A percentile compares a stretch with the other conserved stretches of the same genome.
Conservation (phyloP, 495 filamentous ascomycete genomes). For the Jackrogersella minutella region DNA sequence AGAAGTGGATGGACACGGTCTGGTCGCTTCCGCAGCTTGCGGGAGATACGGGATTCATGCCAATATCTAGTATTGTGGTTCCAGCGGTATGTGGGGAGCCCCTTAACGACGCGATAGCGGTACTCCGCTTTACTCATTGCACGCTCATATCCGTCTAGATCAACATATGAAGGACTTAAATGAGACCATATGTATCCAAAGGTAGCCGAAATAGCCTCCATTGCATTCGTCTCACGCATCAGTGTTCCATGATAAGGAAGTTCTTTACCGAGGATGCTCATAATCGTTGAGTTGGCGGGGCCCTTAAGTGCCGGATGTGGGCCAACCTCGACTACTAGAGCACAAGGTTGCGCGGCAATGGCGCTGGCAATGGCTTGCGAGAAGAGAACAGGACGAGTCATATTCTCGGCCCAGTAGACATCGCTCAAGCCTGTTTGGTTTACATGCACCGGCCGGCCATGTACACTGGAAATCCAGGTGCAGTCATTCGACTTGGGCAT, state of each 20-base stretch:
- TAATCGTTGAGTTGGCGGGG: conserved; percentile 9
- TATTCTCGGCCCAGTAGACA: neutral
- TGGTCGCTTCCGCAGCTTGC: conserved; percentile 26
- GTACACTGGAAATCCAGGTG: conserved; percentile 41
- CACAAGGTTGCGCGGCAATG: neutral
- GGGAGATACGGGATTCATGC: conserved; percentile 54
- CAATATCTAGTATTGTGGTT: conserved; percentile 53
- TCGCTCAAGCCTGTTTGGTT: too few species aligned
- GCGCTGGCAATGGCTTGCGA: conserved; percentile 50
- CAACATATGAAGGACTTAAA: conserved; percentile 5
- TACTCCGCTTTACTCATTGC: neutral
- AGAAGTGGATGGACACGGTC: conserved; percentile 52
- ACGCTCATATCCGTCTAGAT: conserved; percentile 26
- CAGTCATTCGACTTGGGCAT: conserved; percentile 25
- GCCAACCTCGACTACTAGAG: conserved; percentile 58
- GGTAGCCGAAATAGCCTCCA: conserved; percentile 33
- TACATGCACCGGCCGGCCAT: too few species aligned
- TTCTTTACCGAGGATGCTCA: neutral
- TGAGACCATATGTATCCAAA: neutral
- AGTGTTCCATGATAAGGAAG: neutral
- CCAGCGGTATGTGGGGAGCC: conserved; percentile 59
- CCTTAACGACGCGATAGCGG: conserved; percentile 33
- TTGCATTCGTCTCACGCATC: conserved; percentile 24
- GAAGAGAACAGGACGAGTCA: conserved; percentile 54
- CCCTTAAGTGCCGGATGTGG: conserved; percentile 62